A percentile compares a stretch with the other conserved stretches of the same genome.
phyloP scores from a whole-genome alignment of 139 green algal species.

The Nannochloris sp. region DNA sequence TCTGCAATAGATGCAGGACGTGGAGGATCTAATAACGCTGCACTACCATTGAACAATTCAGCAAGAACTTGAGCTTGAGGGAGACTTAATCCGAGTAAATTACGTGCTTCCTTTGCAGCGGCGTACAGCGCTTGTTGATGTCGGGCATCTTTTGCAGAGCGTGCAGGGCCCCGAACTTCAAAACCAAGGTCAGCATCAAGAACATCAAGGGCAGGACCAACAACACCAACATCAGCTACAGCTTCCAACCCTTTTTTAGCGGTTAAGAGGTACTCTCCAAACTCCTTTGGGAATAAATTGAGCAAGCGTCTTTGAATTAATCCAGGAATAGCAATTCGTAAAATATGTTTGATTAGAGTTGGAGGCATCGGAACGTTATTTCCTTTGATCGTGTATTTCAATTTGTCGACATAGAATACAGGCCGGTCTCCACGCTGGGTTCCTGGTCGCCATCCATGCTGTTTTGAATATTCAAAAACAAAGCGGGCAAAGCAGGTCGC shows the following conservation, averaged over 20 bases:
- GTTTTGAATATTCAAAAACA: conserved; percentile 39
- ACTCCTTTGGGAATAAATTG: conserved; percentile 38
- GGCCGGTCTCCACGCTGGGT: conserved; percentile 14
- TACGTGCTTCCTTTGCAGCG: conserved; percentile 41
- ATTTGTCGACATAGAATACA: conserved; percentile 42
- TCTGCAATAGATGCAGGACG: conserved; percentile 32
- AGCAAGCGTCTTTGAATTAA: conserved; percentile 41
- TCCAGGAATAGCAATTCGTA: conserved; percentile 36
- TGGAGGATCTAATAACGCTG: conserved; percentile 31
- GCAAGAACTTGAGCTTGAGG: conserved; percentile 35
- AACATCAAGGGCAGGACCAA: conserved; percentile 41
- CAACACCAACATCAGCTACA: conserved; percentile 33
- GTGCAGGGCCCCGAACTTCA: conserved; percentile 13
- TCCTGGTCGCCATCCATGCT: conserved; percentile 5
- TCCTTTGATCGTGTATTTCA: conserved; percentile 35
- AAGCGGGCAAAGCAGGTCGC: conserved; percentile 29
- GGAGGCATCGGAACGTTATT: conserved; percentile 56
- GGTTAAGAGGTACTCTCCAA: conserved; percentile 48
- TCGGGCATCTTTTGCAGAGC: conserved; percentile 23
- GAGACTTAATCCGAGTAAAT: conserved; percentile 36
- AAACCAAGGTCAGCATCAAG: conserved; percentile 53
- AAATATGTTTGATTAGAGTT: conserved; percentile 46
- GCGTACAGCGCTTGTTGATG: conserved; percentile 37
- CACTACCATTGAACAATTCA: conserved; percentile 29
- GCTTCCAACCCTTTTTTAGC: conserved; percentile 14